Evolutionary conservation across 441 rosid genomes (phyloP), one percentile per base, ranked within the genome.

Genomic region (Populus hybrid): DNA sequence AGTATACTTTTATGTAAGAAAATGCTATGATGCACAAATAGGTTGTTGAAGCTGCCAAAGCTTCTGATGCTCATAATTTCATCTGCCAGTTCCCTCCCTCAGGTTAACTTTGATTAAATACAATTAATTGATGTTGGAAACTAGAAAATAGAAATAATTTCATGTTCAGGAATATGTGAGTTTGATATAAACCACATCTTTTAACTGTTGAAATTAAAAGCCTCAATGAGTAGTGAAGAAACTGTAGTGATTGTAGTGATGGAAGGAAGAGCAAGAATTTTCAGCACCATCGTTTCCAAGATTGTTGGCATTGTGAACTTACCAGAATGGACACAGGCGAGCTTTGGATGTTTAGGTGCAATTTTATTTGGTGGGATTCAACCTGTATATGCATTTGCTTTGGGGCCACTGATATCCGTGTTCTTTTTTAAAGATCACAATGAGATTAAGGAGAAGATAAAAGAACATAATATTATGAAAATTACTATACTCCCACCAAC

Each of bases 261-360:
- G 12, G 80, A 80, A 12, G 84, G 80, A 80, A 12, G 84, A 79
- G 38, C 78, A 75, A 8, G 82, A 84, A 11, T 70, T 70, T 32
- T 73, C 72, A 0, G 74, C 77, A 16, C 94, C 95, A 0, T 92
- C 94, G 0, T 88, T 91, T 69, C 53, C 83, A 72, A 89, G 95
- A 82, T 59, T 91, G 40, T 28, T 91, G 65, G 88, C 90, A 1
- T 70, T 90, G 88, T 90, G 88, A 90, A 89, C 73, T 66, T 72
- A n/a, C 94, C 95, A 0, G 95, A 92, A 68, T 91, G 98, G 98
- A 93, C 82, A 80, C 97, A 91, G 7, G 91, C 88, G 34, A 32
- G 6, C 34, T 32, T 32, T 32, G 34, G 34, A 32, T 32, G 34
- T 5, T 32, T 32, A 32, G 34, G 34, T 1, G 34, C 34, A 32